Percentiles rank a stretch among this genome's conserved stretches.
Conservation (phyloP, 352 stramenopile genomes). For the Phytopythium litorale region DNA sequence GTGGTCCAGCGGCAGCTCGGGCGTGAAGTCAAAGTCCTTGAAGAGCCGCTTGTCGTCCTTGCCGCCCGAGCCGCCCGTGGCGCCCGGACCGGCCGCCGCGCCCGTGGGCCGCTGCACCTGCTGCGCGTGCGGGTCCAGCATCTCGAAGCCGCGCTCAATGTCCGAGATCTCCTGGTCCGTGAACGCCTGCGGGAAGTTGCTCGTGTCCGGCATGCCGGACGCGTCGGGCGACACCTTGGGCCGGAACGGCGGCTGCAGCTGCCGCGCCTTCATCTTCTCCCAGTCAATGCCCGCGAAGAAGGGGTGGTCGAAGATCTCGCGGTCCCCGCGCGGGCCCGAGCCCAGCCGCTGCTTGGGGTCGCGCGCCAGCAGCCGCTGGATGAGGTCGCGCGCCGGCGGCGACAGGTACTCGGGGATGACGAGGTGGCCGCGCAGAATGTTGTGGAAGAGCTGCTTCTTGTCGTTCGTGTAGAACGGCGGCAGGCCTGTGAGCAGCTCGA, state of each 20-base stretch:
- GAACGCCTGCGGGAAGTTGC: constrained; percentile 84
- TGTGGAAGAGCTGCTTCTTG: constrained; percentile 90
- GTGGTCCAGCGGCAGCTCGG: constrained; percentile 72
- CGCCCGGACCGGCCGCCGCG: not conserved
- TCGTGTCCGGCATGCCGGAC: constrained; percentile 71
- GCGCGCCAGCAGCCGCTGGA: constrained; percentile 72
- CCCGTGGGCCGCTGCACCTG: constrained; percentile 54
- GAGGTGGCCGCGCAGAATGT: constrained; percentile 80
- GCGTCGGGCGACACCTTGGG: constrained; percentile 78
- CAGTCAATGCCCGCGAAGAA: constrained; percentile 88
- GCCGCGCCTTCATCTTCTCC: constrained; percentile 74
- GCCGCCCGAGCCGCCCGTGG: constrained; percentile 26
- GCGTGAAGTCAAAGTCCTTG: constrained; percentile 86
- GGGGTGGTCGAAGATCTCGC: constrained; percentile 79
- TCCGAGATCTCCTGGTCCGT: constrained; percentile 87
- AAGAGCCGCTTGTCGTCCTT: constrained; percentile 79
- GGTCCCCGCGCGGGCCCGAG: constrained; percentile 65
- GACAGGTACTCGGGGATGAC: constrained; percentile 80
- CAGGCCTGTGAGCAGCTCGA: constrained; percentile 87
- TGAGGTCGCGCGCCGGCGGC: constrained; percentile 68
- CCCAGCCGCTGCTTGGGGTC: constrained; percentile 81
- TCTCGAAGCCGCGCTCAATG: constrained; percentile 73
- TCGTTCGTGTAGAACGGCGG: constrained; percentile 88
- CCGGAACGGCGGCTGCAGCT: constrained; percentile 80
- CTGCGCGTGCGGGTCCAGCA: constrained; percentile 43